These are phyloP conservation scores for Sporothrix protearum DNA, from an alignment of 2,329 filamentous ascomycete genomes.

Conservation along the genomic window DNA sequence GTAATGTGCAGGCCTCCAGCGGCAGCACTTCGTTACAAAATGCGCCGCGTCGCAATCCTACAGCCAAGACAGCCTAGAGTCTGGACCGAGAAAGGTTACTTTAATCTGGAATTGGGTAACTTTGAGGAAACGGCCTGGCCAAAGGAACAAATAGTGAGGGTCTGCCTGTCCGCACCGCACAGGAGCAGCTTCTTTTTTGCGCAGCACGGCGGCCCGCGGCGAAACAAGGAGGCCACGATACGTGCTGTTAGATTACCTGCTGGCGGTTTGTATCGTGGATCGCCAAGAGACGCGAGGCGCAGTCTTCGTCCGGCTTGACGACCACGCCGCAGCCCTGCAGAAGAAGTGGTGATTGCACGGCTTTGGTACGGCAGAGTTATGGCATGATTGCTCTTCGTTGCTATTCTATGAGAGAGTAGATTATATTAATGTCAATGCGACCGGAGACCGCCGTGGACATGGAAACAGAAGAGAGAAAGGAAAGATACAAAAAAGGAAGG, in stretches of 20 bases:
- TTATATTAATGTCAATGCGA: neutral
- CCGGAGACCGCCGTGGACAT: neutral
- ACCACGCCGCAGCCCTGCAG: neutral
- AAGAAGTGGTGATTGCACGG: neutral
- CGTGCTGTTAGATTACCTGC: too few relatives aligned
- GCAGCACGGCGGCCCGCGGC: neutral
- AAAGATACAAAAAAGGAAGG: neutral
- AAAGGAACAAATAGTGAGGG: neutral
- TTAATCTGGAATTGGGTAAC: neutral
- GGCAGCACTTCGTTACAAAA: too few relatives aligned
- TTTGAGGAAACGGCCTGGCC: too few relatives aligned
- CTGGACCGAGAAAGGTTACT: neutral
- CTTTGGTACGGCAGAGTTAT: too few relatives aligned
- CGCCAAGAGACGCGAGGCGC: neutral
- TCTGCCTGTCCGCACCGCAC: neutral
- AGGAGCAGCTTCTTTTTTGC: neutral
- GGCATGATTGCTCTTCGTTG: too few relatives aligned
- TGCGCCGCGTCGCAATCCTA: neutral
- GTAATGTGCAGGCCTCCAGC: neutral
- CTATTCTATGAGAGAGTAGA: too few relatives aligned
- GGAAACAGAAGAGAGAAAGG: neutral
- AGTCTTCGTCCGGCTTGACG: neutral
- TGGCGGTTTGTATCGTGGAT: too few relatives aligned
- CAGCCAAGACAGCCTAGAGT: neutral
- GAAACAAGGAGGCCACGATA: too few relatives aligned